A percentile compares a stretch with the other conserved stretches of the same genome.
These are phyloP conservation scores for Daldinia bambusicola DNA, from an alignment of 495 filamentous ascomycete species.

Conservation along the genomic window DNA sequence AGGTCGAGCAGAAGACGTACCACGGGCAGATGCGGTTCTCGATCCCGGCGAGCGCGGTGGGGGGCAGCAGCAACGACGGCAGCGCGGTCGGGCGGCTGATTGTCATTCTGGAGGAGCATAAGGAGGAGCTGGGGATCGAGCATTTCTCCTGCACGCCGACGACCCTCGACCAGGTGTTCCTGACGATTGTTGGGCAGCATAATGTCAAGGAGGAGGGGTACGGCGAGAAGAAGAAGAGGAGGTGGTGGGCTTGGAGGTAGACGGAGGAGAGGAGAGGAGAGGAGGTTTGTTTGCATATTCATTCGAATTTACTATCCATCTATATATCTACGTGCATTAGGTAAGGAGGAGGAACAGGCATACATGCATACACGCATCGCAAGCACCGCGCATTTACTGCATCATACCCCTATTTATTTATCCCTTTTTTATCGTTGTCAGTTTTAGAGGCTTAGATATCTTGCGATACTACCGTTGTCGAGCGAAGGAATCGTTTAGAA, in stretches of 20 bases:
- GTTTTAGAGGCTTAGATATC: slow-evolving; percentile 6
- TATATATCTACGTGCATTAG: too few species aligned
- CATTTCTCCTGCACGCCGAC: slow-evolving; percentile 84
- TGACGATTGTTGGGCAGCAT: slow-evolving; percentile 80
- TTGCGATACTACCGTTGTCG: not conserved
- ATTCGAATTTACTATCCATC: too few species aligned
- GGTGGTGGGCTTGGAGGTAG: slow-evolving; percentile 36
- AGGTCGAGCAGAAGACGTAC: slow-evolving; percentile 76
- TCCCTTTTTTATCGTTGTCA: not conserved
- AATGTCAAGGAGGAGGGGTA: slow-evolving; percentile 82
- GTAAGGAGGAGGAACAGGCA: too few species aligned
- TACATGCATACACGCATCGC: not conserved
- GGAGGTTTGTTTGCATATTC: not conserved
- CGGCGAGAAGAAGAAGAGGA: slow-evolving; percentile 52
- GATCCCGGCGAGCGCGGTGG: slow-evolving; percentile 62
- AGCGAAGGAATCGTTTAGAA: not conserved
- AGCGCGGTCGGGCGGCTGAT: slow-evolving; percentile 71
- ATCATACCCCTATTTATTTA: not conserved
- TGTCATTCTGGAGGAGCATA: slow-evolving; percentile 73
- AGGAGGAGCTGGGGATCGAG: slow-evolving; percentile 72
- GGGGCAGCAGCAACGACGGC: slow-evolving; percentile 24
- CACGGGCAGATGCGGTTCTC: slow-evolving; percentile 85
- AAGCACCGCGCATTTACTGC: not conserved
- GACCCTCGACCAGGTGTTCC: slow-evolving; percentile 87
- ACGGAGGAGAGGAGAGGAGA: not conserved